These are phyloP conservation scores for Coemansia sp. DNA, from an alignment of 192 early-diverging fungal species.

Conservation along the genomic window DNA sequence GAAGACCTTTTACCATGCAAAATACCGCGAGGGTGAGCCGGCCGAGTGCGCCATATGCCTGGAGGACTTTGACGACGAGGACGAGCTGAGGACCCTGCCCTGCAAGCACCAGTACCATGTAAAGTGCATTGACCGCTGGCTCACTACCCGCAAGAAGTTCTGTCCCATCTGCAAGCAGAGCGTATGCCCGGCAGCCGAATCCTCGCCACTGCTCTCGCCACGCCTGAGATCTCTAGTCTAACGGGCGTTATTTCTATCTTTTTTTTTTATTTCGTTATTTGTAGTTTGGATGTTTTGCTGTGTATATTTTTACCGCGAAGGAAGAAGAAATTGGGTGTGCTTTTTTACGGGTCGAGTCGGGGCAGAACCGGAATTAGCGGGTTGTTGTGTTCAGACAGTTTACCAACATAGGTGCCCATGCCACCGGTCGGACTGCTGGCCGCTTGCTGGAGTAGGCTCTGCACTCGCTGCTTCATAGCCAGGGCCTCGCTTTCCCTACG, in stretches of 20 bases:
- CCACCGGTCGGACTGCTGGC: slow-evolving; percentile 30
- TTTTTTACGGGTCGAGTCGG: slow-evolving; percentile 14
- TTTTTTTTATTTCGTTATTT: background rate
- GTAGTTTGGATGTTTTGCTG: background rate
- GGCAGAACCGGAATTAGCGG: slow-evolving; percentile 42
- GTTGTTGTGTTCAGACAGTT: slow-evolving; percentile 44
- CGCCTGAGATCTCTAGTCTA: slow-evolving; percentile 36
- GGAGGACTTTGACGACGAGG: slow-evolving; percentile 79
- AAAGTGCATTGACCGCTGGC: slow-evolving; percentile 87
- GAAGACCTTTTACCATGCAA: slow-evolving; percentile 59
- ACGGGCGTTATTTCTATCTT: background rate
- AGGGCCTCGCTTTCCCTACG: slow-evolving; percentile 37
- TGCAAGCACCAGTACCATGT: slow-evolving; percentile 89
- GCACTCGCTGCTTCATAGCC: slow-evolving; percentile 32
- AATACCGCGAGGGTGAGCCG: slow-evolving; percentile 67
- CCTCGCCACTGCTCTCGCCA: slow-evolving; percentile 36
- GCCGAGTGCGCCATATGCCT: slow-evolving; percentile 88
- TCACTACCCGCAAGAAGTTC: slow-evolving; percentile 72
- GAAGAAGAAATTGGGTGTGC: background rate
- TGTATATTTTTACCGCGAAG: background rate
- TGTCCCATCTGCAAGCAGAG: slow-evolving; percentile 78
- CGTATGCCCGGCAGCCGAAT: slow-evolving; percentile 33
- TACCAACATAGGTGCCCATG: slow-evolving; percentile 39
- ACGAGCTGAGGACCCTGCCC: slow-evolving; percentile 70
- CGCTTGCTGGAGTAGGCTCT: slow-evolving; percentile 43